Percentiles rank a stretch among this genome's conserved stretches.
Evolutionary conservation across 1,284 basidiomycete genomes (phyloP).

Genomic region (Anthracocystis setariae): DNA sequence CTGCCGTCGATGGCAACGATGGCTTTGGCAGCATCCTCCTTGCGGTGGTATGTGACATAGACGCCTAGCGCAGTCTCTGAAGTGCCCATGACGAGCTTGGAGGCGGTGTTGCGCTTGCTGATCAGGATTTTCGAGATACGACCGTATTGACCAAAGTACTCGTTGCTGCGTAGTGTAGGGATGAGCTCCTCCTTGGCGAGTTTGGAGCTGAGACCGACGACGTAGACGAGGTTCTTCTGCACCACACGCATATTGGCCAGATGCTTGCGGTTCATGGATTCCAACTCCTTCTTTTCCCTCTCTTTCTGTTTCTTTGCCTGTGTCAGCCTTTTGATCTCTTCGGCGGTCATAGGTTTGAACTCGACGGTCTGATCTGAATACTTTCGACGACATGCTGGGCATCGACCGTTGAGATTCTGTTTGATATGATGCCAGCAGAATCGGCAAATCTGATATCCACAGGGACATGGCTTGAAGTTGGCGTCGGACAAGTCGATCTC

Average conservation of each 20-base stretch:
- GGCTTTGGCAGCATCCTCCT: slow-evolving; percentile 92
- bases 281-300: slow-evolving; percentile 94
- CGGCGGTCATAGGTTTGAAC: slow-evolving; percentile 92
- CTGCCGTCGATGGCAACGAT: slow-evolving; percentile 93
- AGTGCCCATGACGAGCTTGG: slow-evolving; percentile 71
- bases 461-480: slow-evolving; percentile 99
- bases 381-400: slow-evolving; percentile 92
- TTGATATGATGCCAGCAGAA: slow-evolving; percentile 99
- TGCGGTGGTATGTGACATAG: slow-evolving; percentile 93
- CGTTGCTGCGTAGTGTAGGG: slow-evolving; percentile 89
- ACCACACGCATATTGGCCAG: slow-evolving; percentile 94
- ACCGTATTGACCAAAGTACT: slow-evolving; percentile 98
- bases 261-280: slow-evolving; percentile 84
- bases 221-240: slow-evolving; percentile 95
- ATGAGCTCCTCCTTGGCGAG: slow-evolving; percentile 98
- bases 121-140: slow-evolving; percentile 96
- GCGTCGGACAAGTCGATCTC: slow-evolving; percentile 99
- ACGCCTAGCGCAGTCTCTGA: slow-evolving; percentile 83
- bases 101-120: slow-evolving; percentile 84
- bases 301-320: slow-evolving; percentile 96
- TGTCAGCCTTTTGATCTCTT: slow-evolving; percentile 94
- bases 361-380: slow-evolving; percentile 94
- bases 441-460: slow-evolving; percentile 99
- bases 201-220: slow-evolving; percentile 88
- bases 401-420: slow-evolving; percentile 93